A percentile compares a stretch with the other conserved stretches of the same genome.
Evolutionary conservation across 139 green algal species (phyloP).

Genomic region (Picochlorum sp.): DNA sequence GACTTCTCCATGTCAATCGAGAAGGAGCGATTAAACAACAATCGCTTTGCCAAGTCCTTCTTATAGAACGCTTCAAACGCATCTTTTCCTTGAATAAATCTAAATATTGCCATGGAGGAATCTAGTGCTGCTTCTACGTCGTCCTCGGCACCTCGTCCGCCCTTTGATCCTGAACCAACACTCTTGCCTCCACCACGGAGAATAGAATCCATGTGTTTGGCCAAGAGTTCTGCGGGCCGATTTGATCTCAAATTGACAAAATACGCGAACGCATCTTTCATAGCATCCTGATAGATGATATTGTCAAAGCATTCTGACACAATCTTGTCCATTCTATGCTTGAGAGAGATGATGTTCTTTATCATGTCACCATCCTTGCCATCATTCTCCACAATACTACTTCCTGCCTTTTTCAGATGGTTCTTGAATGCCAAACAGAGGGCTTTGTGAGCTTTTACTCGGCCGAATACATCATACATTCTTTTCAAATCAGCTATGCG

Average conservation of each 20-base stretch:
- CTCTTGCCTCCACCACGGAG: conserved; percentile 66
- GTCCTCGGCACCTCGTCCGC: conserved; percentile 47
- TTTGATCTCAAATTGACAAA: conserved; percentile 87
- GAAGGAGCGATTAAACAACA: conserved; percentile 77
- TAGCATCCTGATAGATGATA: conserved; percentile 54
- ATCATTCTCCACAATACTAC: conserved; percentile 74
- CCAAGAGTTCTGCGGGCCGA: conserved; percentile 87
- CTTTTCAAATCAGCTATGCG: conserved; percentile 69
- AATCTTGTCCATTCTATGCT: conserved; percentile 62
- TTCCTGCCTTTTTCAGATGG: conserved; percentile 62
- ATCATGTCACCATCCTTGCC: conserved; percentile 93
- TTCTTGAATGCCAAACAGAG: conserved; percentile 60
- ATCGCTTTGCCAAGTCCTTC: conserved; percentile 93
- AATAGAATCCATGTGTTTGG: conserved; percentile 88
- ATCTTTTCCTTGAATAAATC: conserved; percentile 95
- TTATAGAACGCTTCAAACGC: conserved; percentile 99
- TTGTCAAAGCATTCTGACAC: conserved; percentile 52
- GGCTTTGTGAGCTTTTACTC: conserved; percentile 51
- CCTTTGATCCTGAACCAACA: conserved; percentile 2
- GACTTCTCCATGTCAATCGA: conserved; percentile 89
- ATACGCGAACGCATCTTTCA: conserved; percentile 88
- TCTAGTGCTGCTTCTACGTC: conserved; percentile 85
- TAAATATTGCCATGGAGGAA: conserved; percentile 81
- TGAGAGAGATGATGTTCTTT: conserved; percentile 70
- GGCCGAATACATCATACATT: conserved; percentile 55